A percentile compares a stretch with the other conserved stretches of the same genome.
Conservation (phyloP, 768 basidiomycete species). For the Mycena latifolia region DNA sequence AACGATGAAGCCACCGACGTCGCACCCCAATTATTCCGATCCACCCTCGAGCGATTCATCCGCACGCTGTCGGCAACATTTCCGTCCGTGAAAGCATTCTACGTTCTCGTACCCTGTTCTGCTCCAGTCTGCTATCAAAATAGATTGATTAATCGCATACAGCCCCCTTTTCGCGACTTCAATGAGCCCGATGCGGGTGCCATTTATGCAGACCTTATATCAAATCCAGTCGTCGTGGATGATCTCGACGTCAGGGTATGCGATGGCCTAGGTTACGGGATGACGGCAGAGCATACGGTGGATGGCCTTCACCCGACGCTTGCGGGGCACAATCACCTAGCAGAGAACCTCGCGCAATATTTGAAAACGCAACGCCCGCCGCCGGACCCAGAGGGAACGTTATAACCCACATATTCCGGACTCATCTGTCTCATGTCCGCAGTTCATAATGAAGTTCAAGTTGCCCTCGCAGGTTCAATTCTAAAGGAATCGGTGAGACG, state of each 20-base stretch:
- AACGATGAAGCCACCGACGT: slow-evolving; percentile 30
- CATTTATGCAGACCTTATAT: slow-evolving; percentile 9
- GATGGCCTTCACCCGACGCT: slow-evolving; percentile 28
- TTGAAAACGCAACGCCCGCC: neutral
- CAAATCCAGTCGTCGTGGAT: neutral
- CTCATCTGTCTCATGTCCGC: neutral
- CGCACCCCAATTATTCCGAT: slow-evolving; percentile 10
- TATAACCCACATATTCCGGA: neutral
- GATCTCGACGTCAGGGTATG: neutral
- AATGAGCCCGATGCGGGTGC: slow-evolving; percentile 8
- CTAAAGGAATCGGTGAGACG: no score
- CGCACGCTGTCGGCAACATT: slow-evolving; percentile 5
- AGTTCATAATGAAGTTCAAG: no score
- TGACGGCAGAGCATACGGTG: slow-evolving; percentile 21
- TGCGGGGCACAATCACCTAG: slow-evolving; percentile 12
- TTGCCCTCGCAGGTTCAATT: no score
- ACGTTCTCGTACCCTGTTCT: slow-evolving; percentile 11
- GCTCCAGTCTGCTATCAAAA: neutral
- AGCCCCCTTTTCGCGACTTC: slow-evolving; percentile 32
- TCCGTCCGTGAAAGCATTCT: slow-evolving; percentile 8
- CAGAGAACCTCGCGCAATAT: slow-evolving; percentile 11
- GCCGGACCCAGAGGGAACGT: neutral
- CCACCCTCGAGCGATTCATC: slow-evolving; percentile 19
- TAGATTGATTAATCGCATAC: no score
- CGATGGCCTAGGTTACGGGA: neutral